Conservation (phyloP, 2,329 filamentous ascomycete genomes). For the Curvularia spicifera region DNA sequence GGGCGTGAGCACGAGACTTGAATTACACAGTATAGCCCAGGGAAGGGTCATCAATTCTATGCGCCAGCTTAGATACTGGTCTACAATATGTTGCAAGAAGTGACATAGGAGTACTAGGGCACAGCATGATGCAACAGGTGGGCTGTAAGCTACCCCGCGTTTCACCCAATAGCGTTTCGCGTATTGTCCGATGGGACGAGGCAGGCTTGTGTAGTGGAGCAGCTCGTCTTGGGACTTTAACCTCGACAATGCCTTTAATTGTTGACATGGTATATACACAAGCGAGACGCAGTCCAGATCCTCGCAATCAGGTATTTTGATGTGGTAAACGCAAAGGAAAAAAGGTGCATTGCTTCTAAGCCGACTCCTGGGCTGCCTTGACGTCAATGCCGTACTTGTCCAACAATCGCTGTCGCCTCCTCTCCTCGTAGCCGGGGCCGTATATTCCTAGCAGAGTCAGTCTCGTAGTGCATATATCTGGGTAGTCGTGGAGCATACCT, state of each 20-base stretch:
- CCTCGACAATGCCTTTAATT: constrained; percentile 6
- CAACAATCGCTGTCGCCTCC: constrained; percentile 80
- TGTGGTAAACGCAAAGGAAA: constrained; percentile 33
- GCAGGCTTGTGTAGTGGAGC: background rate
- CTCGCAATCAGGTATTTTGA: constrained; percentile 20
- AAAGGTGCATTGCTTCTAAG: constrained; percentile 20
- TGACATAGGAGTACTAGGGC: background rate
- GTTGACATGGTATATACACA: constrained; percentile 29
- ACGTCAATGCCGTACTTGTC: constrained; percentile 89
- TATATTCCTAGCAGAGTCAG: constrained; percentile 68
- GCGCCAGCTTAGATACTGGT: background rate
- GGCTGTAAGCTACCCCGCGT: constrained; percentile 24
- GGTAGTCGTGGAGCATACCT: constrained; percentile 61
- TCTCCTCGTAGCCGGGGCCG: constrained; percentile 81
- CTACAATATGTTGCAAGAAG: background rate
- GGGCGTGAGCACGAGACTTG: background rate
- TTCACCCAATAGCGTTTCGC: constrained; percentile 12
- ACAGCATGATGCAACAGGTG: constrained; percentile 11
- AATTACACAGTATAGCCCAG: background rate
- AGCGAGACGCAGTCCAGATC: constrained; percentile 16
- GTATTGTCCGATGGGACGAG: constrained; percentile 4
- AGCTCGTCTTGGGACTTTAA: background rate
- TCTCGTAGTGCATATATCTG: constrained; percentile 5
- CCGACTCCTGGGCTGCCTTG: constrained; percentile 37
- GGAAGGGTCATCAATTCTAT: background rate